Evolutionary conservation across 441 rosid species (phyloP).

Genomic region (Dalechampia spathulata): DNA sequence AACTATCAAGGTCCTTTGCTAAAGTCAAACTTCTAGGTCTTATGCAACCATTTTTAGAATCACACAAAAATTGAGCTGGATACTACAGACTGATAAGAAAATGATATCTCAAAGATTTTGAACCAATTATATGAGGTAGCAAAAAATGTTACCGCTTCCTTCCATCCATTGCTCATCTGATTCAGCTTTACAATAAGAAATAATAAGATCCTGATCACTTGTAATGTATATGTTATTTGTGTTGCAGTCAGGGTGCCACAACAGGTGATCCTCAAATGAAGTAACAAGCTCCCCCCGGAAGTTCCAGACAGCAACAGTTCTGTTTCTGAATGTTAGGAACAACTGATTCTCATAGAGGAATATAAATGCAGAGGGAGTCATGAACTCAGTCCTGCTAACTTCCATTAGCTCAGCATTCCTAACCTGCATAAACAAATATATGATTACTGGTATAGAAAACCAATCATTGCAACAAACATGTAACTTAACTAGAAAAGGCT

Average conservation of each 20-base stretch:
- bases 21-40: too few relatives aligned
- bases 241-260: conserved; percentile 96
- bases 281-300: conserved; percentile 86
- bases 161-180: conserved; percentile 66
- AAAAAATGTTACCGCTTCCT: conserved; percentile 56
- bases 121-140: too few relatives aligned
- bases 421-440: conserved; percentile 32
- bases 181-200: conserved; percentile 94
- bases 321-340: conserved; percentile 66
- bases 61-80: too few relatives aligned
- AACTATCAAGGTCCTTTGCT: too few relatives aligned
- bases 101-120: too few relatives aligned
- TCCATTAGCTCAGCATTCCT: conserved; percentile 61
- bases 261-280: conserved; percentile 78
- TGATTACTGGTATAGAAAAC: not conserved
- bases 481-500: not conserved
- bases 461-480: conserved; percentile 3
- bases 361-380: conserved; percentile 81
- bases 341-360: conserved; percentile 78
- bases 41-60: too few relatives aligned
- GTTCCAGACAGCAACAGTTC: conserved; percentile 90
- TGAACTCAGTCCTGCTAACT: conserved; percentile 53
- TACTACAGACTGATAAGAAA: not conserved
- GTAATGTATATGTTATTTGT: conserved; percentile 91
- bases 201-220: conserved; percentile 89